Evolutionary conservation across 2,329 filamentous ascomycete genomes (phyloP).

Genomic region (Xylariales sp.): DNA sequence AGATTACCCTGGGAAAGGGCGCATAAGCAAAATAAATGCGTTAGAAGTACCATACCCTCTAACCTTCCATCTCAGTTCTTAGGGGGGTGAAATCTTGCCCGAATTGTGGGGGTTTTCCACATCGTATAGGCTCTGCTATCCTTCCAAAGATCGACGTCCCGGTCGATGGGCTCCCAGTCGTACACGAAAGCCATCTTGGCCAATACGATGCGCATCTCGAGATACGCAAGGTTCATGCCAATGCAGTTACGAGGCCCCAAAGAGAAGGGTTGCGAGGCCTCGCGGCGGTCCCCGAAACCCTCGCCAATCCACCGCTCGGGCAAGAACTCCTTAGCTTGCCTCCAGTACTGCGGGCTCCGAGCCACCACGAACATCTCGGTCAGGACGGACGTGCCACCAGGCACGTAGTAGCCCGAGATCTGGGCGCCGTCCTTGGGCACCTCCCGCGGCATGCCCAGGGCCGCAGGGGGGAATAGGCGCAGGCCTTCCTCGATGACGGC

Average conservation of each 20-base stretch:
- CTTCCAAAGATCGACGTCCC: neutral
- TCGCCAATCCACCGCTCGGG: conserved; percentile 15
- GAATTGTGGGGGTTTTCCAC: neutral
- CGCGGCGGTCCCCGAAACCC: conserved; percentile 2
- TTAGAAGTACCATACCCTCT: too few species aligned
- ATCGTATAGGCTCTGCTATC: neutral
- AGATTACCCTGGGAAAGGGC: too few species aligned
- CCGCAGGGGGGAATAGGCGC: conserved; percentile 9
- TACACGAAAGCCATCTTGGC: conserved; percentile 2
- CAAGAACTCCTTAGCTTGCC: conserved; percentile 11
- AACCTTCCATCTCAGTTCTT: too few species aligned
- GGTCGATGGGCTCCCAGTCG: neutral
- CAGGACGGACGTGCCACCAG: conserved; percentile 1
- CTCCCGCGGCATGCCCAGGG: neutral
- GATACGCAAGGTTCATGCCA: conserved; percentile 8
- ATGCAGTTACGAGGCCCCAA: conserved; percentile 9
- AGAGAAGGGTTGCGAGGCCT: conserved; percentile 6
- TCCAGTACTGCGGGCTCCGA: conserved; percentile 6
- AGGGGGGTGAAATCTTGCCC: neutral
- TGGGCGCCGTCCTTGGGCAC: conserved; percentile 1
- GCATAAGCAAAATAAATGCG: too few species aligned
- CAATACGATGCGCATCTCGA: conserved; percentile 5
- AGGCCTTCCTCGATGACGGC: conserved; percentile 10
- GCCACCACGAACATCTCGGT: conserved; percentile 2
- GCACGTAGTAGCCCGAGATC: conserved; percentile 5